Evolutionary conservation across 2,329 filamentous ascomycete genomes (phyloP).

Genomic region (Aspergillus amoenus): DNA sequence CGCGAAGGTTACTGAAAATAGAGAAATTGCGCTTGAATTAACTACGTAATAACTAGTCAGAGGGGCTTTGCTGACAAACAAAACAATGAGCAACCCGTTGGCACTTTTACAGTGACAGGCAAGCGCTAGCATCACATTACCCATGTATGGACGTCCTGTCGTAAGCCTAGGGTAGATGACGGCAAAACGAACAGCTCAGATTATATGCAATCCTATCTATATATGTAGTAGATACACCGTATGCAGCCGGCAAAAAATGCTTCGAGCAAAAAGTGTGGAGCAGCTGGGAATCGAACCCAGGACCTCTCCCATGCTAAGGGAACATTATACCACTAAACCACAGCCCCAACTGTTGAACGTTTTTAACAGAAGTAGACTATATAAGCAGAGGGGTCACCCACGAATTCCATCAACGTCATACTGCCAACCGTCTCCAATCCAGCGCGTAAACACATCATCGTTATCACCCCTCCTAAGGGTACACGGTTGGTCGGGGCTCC

Average conservation of each 20-base stretch:
- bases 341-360: slow-evolving; percentile 3
- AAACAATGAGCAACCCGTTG: no score
- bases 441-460: no score
- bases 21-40: background rate
- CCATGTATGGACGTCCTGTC: no score
- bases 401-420: background rate
- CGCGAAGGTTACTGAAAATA: background rate
- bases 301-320: slow-evolving; percentile 14
- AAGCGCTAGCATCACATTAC: background rate
- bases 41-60: no score
- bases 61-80: no score
- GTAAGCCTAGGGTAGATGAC: no score
- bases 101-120: no score
- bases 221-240: no score
- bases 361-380: background rate
- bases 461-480: no score
- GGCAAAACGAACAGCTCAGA: no score
- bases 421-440: background rate
- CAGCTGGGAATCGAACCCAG: slow-evolving; percentile 14
- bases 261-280: slow-evolving; percentile 6
- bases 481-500: no score
- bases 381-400: background rate
- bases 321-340: slow-evolving; percentile 15
- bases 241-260: background rate
- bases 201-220: no score